Percentiles rank a stretch among this genome's conserved stretches.
Conservation (phyloP, 1,139 yeast genomes). For the Yamadazyma dushanensis region DNA sequence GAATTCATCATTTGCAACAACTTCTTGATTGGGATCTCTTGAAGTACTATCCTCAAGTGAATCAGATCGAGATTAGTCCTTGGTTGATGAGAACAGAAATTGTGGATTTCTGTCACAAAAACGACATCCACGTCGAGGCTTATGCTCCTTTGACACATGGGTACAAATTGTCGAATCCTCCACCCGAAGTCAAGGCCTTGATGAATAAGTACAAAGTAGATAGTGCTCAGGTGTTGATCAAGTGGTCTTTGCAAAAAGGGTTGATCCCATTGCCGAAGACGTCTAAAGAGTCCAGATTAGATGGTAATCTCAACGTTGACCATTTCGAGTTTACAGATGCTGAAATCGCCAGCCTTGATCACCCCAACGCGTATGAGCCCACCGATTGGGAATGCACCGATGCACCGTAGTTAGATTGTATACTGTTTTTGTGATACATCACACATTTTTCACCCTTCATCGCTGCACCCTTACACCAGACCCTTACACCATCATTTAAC, state of each 20-base stretch:
- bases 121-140: conserved; percentile 36
- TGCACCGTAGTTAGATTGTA: conserved; percentile 36
- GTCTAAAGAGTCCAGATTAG: conserved; percentile 25
- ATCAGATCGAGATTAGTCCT: conserved; percentile 73
- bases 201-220: conserved; percentile 27
- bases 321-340: conserved; percentile 49
- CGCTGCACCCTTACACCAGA: too few species aligned
- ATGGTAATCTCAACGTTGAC: conserved; percentile 41
- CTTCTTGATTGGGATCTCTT: conserved; percentile 53
- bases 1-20: conserved; percentile 60
- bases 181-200: conserved; percentile 18
- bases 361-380: conserved; percentile 56
- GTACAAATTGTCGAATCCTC: conserved; percentile 26
- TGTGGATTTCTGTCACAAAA: conserved; percentile 49
- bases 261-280: conserved; percentile 45
- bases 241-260: conserved; percentile 42
- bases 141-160: conserved; percentile 44
- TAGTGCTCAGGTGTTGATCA: conserved; percentile 35
- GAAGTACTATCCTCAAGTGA: conserved; percentile 55
- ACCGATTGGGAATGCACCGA: conserved; percentile 72
- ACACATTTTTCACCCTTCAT: too few species aligned
- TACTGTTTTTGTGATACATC: too few species aligned
- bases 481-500: too few species aligned
- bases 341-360: conserved; percentile 38
- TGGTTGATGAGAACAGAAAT: conserved; percentile 72